phyloP scores from a whole-genome alignment of 495 filamentous ascomycete species.

The Annulohypoxylon maeteangense region DNA sequence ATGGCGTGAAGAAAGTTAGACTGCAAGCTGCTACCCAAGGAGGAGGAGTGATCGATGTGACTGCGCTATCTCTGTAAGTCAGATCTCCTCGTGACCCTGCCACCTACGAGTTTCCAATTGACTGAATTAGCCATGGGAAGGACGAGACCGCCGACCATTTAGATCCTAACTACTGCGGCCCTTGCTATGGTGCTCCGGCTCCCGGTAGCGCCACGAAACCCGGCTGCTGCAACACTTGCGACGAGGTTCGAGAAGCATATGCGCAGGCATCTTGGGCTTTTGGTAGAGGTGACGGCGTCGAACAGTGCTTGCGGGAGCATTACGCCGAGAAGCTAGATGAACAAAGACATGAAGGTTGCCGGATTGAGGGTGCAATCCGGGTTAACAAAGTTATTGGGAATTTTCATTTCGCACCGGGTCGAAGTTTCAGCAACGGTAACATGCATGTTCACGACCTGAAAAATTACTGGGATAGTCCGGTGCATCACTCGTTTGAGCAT shows the following conservation, averaged over 20 bases:
- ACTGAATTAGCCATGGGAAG: conserved; percentile 59
- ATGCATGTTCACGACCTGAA: conserved; percentile 98
- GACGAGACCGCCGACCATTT: conserved; percentile 82
- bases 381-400: conserved; percentile 99
- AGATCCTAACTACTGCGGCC: conserved; percentile 90
- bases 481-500: conserved; percentile 88
- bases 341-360: conserved; percentile 91
- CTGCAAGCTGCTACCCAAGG: conserved; percentile 77
- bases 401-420: conserved; percentile 97
- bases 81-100: neutral
- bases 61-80: conserved; percentile 76
- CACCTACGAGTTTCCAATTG: conserved; percentile 8
- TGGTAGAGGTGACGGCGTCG: conserved; percentile 87
- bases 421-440: conserved; percentile 91
- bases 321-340: conserved; percentile 86
- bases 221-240: conserved; percentile 96
- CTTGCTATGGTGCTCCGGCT: conserved; percentile 85
- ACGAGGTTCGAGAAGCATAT: conserved; percentile 95
- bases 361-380: conserved; percentile 89
- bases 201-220: conserved; percentile 74
- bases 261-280: conserved; percentile 90
- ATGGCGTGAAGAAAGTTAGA: conserved; percentile 90
- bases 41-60: conserved; percentile 78
- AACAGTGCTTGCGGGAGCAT: conserved; percentile 95
- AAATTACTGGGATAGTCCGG: conserved; percentile 80